A percentile compares a stretch with the other conserved stretches of the same genome.
These are phyloP conservation scores for Trichosporon faecale DNA, from an alignment of 1,284 basidiomycete species.

Conservation along the genomic window DNA sequence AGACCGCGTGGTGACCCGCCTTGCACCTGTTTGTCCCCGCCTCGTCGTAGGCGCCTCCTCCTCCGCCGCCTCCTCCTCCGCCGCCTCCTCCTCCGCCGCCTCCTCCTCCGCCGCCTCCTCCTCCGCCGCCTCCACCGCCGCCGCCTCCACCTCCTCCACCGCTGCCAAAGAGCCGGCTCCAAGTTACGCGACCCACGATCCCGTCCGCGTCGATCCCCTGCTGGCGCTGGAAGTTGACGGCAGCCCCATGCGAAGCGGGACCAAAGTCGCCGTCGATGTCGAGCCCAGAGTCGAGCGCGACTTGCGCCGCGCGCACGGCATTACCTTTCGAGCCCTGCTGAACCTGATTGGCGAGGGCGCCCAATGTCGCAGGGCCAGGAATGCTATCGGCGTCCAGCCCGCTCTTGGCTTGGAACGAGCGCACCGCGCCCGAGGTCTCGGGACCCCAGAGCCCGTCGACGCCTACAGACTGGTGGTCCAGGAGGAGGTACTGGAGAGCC, in stretches of 20 bases:
- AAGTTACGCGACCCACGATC: not conserved
- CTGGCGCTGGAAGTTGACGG: not conserved
- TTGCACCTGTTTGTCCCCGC: not conserved
- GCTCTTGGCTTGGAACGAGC: not conserved
- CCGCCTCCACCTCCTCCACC: not conserved
- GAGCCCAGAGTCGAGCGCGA: not conserved
- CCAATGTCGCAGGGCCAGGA: conserved; percentile 15
- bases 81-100: not conserved
- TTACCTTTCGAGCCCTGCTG: not conserved
- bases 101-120: not conserved
- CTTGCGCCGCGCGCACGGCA: conserved; percentile 11
- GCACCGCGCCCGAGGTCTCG: not conserved
- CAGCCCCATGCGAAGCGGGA: not conserved
- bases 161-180: not conserved
- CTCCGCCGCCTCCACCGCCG: not conserved
- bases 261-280: conserved; percentile 17
- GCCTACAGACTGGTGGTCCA: not conserved
- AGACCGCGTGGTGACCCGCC: not conserved
- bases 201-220: not conserved
- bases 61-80: not conserved
- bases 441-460: conserved; percentile 16
- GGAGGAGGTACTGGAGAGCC: conserved; percentile 16
- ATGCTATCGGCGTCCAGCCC: not conserved
- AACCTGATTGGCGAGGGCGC: conserved; percentile 8
- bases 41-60: not conserved